These are phyloP conservation scores for Endoconidiophora laricicola DNA, from an alignment of 2,329 filamentous ascomycete genomes.

Conservation along the genomic window DNA sequence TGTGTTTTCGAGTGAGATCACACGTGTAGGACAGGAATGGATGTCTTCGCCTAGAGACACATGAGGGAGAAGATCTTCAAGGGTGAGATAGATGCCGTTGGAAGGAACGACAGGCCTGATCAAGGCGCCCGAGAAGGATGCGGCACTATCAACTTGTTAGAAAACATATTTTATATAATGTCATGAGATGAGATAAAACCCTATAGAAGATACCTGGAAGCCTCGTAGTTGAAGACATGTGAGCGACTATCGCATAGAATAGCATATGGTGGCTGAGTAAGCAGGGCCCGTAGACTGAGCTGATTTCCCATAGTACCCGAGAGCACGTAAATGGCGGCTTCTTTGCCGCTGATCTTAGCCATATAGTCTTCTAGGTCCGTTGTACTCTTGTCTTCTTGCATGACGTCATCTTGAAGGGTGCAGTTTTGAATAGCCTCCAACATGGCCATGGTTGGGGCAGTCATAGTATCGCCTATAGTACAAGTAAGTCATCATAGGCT, in stretches of 20 bases:
- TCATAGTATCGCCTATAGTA: slow-evolving; percentile 36
- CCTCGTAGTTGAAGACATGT: slow-evolving; percentile 57
- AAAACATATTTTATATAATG: not conserved
- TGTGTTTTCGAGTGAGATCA: slow-evolving; percentile 78
- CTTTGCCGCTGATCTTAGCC: slow-evolving; percentile 56
- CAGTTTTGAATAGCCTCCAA: slow-evolving; percentile 58
- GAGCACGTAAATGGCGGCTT: slow-evolving; percentile 63
- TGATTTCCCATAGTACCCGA: slow-evolving; percentile 95
- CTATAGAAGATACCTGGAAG: slow-evolving; percentile 31
- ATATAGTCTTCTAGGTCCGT: slow-evolving; percentile 58
- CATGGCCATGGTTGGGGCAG: slow-evolving; percentile 67
- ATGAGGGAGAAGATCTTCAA: slow-evolving; percentile 56
- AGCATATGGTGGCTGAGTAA: slow-evolving; percentile 63
- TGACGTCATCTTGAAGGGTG: slow-evolving; percentile 71
- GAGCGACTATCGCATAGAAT: slow-evolving; percentile 64
- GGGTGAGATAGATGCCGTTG: slow-evolving; percentile 57
- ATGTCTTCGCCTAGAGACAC: slow-evolving; percentile 52
- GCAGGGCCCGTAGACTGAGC: slow-evolving; percentile 59
- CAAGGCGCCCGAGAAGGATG: slow-evolving; percentile 54
- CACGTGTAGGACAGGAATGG: slow-evolving; percentile 61
- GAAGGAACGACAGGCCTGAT: slow-evolving; percentile 47
- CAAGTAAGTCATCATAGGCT: not conserved
- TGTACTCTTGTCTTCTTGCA: slow-evolving; percentile 64
- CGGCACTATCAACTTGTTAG: slow-evolving; percentile 34
- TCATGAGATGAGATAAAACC: slow-evolving; percentile 14